phyloP scores from a whole-genome alignment of 2,329 filamentous ascomycete species.

The Parascedosporium putredinis region DNA sequence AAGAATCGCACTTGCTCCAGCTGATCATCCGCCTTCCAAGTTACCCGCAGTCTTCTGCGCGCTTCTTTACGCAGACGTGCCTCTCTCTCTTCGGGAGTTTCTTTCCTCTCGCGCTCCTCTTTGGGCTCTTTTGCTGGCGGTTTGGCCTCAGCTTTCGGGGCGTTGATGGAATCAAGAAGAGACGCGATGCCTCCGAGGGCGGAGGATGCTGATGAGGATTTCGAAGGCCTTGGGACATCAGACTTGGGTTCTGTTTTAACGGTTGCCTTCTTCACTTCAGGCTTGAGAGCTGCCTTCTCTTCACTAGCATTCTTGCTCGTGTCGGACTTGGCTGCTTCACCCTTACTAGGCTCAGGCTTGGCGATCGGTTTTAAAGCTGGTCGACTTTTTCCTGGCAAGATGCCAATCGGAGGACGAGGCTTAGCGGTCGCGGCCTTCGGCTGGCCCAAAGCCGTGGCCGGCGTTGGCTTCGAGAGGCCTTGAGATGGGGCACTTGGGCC shows the following conservation, averaged over 20 bases:
- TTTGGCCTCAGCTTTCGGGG: slow-evolving; percentile 25
- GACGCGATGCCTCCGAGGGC: slow-evolving; percentile 41
- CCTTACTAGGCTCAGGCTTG: slow-evolving; percentile 17
- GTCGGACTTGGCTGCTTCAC: slow-evolving; percentile 8
- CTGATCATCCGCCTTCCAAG: slow-evolving; percentile 57
- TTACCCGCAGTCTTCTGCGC: slow-evolving; percentile 58
- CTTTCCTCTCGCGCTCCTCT: slow-evolving; percentile 39
- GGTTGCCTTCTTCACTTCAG: slow-evolving; percentile 13
- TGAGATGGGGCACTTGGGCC: slow-evolving; percentile 13
- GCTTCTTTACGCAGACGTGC: slow-evolving; percentile 64
- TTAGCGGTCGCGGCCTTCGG: slow-evolving; percentile 10
- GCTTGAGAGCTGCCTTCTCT: slow-evolving; percentile 19
- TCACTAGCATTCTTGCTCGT: slow-evolving; percentile 15
- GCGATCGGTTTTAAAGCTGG: slow-evolving; percentile 28
- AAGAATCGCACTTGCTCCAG: slow-evolving; percentile 60
- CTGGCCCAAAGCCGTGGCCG: not conserved
- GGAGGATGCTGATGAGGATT: slow-evolving; percentile 21
- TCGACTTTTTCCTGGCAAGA: slow-evolving; percentile 39
- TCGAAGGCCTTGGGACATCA: slow-evolving; percentile 17
- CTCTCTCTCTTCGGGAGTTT: slow-evolving; percentile 57
- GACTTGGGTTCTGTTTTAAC: slow-evolving; percentile 18
- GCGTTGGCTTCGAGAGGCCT: slow-evolving; percentile 10
- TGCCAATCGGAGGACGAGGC: slow-evolving; percentile 15
- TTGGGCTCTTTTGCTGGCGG: slow-evolving; percentile 37
- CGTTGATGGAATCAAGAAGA: slow-evolving; percentile 40